These are phyloP conservation scores for Phylloporus rhodoxanthus DNA, from an alignment of 768 basidiomycete species.

Conservation along the genomic window DNA sequence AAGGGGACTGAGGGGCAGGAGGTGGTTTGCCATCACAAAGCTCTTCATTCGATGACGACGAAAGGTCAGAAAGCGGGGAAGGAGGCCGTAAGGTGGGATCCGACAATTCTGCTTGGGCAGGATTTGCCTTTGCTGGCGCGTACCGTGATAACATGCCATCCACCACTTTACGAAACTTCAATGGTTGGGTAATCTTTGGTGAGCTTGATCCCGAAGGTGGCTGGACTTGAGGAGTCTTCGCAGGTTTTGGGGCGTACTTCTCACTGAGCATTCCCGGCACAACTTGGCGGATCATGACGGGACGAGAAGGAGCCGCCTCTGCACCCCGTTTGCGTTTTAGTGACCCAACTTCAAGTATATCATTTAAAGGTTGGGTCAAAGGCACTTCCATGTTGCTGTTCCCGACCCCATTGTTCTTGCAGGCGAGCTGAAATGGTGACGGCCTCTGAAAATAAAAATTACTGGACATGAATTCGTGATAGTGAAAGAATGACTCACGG, in stretches of 20 bases:
- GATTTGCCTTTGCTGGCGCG: conserved; percentile 14
- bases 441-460: conserved; percentile 5
- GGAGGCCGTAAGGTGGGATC: conserved; percentile 3
- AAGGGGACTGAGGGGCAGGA: background rate
- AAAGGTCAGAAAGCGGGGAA: conserved; percentile 23
- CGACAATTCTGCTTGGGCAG: conserved; percentile 1
- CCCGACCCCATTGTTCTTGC: conserved; percentile 7
- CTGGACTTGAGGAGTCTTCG: conserved; percentile 11
- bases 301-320: conserved; percentile 17
- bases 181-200: conserved; percentile 21
- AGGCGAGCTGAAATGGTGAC: conserved; percentile 7
- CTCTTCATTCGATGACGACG: conserved; percentile 19
- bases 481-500: conserved; percentile 14
- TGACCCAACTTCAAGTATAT: conserved; percentile 8
- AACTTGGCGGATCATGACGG: conserved; percentile 33
- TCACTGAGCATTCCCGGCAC: conserved; percentile 30
- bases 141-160: conserved; percentile 33
- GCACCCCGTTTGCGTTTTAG: conserved; percentile 31
- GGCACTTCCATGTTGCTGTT: conserved; percentile 8
- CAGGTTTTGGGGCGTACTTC: conserved; percentile 25
- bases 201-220: conserved; percentile 13
- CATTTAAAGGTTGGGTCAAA: conserved; percentile 6
- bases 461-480: background rate
- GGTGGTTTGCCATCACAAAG: conserved; percentile 1
- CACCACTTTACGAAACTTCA: conserved; percentile 38